Conservation (phyloP, 345 rosid genomes). For the Salix purpurea region DNA sequence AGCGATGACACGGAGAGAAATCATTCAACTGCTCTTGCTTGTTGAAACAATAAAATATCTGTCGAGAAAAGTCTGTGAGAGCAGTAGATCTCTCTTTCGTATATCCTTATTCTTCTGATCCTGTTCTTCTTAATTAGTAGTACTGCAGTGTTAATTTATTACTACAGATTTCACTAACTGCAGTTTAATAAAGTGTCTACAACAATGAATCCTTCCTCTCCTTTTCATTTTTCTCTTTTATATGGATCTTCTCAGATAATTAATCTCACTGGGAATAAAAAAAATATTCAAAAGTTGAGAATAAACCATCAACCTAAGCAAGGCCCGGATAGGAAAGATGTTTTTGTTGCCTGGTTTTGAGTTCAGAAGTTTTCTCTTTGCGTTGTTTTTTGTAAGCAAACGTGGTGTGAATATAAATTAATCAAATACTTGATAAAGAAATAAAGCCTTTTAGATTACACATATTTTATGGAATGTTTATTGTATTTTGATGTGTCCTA, state of each 20-base stretch:
- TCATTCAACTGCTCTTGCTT: background rate
- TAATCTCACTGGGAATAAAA: background rate
- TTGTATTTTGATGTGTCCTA: too few species aligned
- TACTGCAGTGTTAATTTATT: background rate
- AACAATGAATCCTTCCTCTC: background rate
- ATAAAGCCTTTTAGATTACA: too few species aligned
- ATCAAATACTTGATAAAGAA: too few species aligned
- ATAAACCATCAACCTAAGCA: background rate
- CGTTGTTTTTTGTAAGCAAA: too few species aligned
- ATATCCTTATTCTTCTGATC: too few species aligned
- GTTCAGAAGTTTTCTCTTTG: too few species aligned
- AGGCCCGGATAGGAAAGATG: too few species aligned
- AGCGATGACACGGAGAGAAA: slow-evolving; percentile 31
- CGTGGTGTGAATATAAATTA: too few species aligned
- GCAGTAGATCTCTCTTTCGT: background rate
- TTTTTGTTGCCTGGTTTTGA: too few species aligned
- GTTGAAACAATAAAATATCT: background rate
- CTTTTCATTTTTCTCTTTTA: background rate
- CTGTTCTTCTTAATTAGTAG: background rate
- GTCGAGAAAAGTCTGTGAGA: background rate
- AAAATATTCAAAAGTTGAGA: background rate
- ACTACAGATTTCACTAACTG: background rate
- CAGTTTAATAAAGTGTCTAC: background rate
- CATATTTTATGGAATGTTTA: too few species aligned
- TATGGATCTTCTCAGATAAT: background rate